These are phyloP conservation scores for Pouteria glomerata DNA, from an alignment of 148 eudicot genomes.

Conservation along the genomic window DNA sequence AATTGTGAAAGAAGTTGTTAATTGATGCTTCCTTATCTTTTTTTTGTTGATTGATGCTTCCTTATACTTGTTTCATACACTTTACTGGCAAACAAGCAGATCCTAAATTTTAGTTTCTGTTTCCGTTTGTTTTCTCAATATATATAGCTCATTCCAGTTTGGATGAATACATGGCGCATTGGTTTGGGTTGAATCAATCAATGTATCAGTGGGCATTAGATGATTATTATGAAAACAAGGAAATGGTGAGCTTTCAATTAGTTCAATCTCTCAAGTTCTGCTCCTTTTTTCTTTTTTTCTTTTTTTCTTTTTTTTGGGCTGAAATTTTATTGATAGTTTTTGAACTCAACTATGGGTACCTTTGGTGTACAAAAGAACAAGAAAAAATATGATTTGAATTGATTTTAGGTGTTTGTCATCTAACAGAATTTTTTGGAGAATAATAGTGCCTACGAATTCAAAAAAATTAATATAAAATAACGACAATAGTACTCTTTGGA, in stretches of 20 bases:
- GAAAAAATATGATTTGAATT: too few relatives aligned
- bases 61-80: not conserved
- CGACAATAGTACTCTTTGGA: too few relatives aligned
- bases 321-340: too few relatives aligned
- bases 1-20: too few relatives aligned
- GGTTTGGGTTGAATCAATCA: conserved; percentile 82
- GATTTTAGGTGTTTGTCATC: too few relatives aligned
- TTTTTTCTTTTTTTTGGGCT: too few relatives aligned
- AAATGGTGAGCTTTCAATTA: conserved; percentile 31
- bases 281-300: too few relatives aligned
- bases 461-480: too few relatives aligned
- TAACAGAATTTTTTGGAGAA: too few relatives aligned
- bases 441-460: too few relatives aligned
- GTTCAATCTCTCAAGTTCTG: not conserved
- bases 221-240: conserved; percentile 64
- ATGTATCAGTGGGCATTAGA: conserved; percentile 94
- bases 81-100: not conserved
- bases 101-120: not conserved
- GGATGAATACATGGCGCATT: conserved; percentile 73
- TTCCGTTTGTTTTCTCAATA: not conserved
- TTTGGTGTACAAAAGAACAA: too few relatives aligned
- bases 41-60: not conserved
- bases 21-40: not conserved
- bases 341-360: too few relatives aligned
- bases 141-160: conserved; percentile 68